Base-by-base conservation (phyloP, 2,329 filamentous ascomycete genomes). In the Venturia aucupariae region DNA sequence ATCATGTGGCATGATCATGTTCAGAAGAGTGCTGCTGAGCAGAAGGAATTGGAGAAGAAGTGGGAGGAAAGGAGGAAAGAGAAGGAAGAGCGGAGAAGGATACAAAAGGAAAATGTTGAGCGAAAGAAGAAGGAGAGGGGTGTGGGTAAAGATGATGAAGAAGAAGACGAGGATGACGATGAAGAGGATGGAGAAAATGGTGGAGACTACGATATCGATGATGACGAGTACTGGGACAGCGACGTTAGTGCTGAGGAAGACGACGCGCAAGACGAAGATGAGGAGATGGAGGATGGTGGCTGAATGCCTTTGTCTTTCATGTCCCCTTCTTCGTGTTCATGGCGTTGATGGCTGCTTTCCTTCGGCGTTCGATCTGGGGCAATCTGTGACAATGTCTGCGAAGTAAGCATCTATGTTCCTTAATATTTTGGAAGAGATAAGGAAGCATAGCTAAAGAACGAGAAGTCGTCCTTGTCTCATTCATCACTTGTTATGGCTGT, bases 1-100 rank as follows among this genome's bases (percentile, higher is more conserved):
- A 84, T 96, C 65, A 90, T 99, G 89, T 99, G 94, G 94, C 94
- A 99, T 75, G 92, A 97, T 73, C 95, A 91, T 73, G 86, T 97
- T 63, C 85, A 88, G 73, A 99, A 99, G 82, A 86, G 85, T 7
- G 86, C 86, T 69, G 83, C 85, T 22, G 92, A 99, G 75, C 79
- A 91, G 65, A 84, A 87, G 72, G 85, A 89, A 68, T 77, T 97
- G 70, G 92, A 97, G 69, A 85, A 87, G 78, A 84, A 85, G 69
- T 97, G 94, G 90, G 88, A 92, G 69, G 79, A 88, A 77, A 84
- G 85, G 71, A 83, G 84, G 65, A 85, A 86, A 71, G 90, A 94
- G 74, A 97, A 95, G 79, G 92, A 92, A 65, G 85, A 85, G 64
- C 82, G 94, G 68, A 88, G 86, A 77, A 87, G 87, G 73, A 83